Base-by-base conservation (phyloP, 2,329 filamentous ascomycete species). In the Elsinoe fawcettii region DNA sequence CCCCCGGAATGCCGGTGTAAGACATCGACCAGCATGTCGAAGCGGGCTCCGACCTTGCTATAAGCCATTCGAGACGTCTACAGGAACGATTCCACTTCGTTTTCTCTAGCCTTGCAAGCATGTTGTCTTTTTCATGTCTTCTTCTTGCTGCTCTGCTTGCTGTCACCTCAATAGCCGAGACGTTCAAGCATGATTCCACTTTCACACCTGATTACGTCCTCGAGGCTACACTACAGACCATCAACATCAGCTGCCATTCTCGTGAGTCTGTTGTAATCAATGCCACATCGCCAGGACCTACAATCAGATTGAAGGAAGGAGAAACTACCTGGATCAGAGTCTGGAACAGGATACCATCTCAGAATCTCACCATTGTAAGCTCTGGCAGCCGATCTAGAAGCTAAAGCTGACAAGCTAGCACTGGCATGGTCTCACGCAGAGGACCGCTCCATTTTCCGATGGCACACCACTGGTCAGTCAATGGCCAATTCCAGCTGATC, bases 391-490 rank as follows among this genome's bases (percentile, higher is more conserved):
- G n/a, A 5, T n/a, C 43, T 22, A 18, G 23, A 16, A 18, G 30
- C n/a, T n/a, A 20, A 12, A 14, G 30, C 16, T 39, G 8, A 53
- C n/a, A 2, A 16, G 20, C 23, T 20, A 85, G 79, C 84, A 87
- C 64, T 87, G 84, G 84, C 84, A 87, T 69, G 84, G 84, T 11
- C 73, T 87, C 7, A 77, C 76, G 12, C 79, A 82, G 65, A 71
- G 77, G 30, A 74, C 78, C 27, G 79, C 82, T 0, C 81, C 82
- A 0, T 87, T 85, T 67, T 81, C 82, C 1, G 84, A 87, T 61
- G 84, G 84, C 3, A 76, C 80, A 0, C 81, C 83, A 0, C 67
- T 80, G 1, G 54, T 56, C 18, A 77, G 77, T 16, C 83, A 87
- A 62, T 87, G 83, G 84, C 82, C 84, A 0, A 85, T 87, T 36